Conservation (phyloP, 352 stramenopile species). For the Globisporangium cystogenes region DNA sequence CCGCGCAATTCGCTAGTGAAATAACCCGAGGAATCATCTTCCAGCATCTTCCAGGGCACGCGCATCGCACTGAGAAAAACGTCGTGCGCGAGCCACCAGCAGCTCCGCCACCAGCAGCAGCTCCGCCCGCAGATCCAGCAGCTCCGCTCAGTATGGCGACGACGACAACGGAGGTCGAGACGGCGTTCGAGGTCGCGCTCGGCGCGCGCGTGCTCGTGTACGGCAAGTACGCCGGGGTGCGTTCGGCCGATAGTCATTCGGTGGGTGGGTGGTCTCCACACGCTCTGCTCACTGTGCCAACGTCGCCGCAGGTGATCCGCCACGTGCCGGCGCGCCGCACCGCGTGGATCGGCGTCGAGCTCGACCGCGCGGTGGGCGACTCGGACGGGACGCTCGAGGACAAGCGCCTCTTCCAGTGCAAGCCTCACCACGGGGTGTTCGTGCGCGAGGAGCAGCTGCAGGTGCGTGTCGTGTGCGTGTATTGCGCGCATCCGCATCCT, state of each 20-base stretch:
- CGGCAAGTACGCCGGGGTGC: slow-evolving; percentile 75
- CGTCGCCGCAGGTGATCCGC: slow-evolving; percentile 52
- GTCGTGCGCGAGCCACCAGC: background rate
- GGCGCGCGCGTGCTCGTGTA: slow-evolving; percentile 64
- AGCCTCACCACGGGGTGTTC: slow-evolving; percentile 77
- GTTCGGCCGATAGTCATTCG: slow-evolving; percentile 8
- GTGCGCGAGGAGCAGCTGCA: slow-evolving; percentile 73
- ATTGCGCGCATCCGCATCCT: background rate
- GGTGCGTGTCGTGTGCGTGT: slow-evolving; percentile 17
- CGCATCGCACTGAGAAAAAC: background rate
- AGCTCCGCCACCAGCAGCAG: no score
- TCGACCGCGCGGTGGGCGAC: slow-evolving; percentile 73
- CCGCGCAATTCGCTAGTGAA: background rate
- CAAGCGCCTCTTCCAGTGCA: slow-evolving; percentile 77
- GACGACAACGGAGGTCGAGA: slow-evolving; percentile 23
- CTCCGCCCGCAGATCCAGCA: background rate
- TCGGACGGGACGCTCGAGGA: slow-evolving; percentile 73
- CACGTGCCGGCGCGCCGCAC: slow-evolving; percentile 53
- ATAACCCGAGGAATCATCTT: background rate
- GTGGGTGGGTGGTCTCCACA: background rate
- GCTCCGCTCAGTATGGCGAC: background rate
- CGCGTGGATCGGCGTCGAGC: slow-evolving; percentile 77
- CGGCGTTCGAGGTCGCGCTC: slow-evolving; percentile 26
- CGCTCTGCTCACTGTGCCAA: background rate
- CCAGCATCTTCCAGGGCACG: background rate